Conservation (phyloP, 192 early-diverging fungal genomes). For the Dissophora ornata region DNA sequence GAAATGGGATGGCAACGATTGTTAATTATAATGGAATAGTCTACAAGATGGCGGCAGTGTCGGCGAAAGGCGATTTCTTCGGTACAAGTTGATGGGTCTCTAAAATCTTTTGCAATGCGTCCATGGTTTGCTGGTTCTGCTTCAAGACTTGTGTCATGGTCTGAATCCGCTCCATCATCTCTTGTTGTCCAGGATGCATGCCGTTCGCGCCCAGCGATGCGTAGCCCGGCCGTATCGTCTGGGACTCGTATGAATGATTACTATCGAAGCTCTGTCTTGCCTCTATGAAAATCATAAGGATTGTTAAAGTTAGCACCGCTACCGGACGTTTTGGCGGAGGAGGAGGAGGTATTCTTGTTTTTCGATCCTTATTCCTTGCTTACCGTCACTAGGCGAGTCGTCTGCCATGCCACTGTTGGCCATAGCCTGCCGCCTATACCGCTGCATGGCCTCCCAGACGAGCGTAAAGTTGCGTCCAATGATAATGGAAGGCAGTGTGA, state of each 20-base stretch:
- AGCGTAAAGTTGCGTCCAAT: slow-evolving; percentile 85
- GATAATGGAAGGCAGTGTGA: slow-evolving; percentile 86
- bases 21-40: background rate
- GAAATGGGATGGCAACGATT: background rate
- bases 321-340: no score
- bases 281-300: slow-evolving; percentile 3
- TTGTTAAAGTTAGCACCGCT: no score
- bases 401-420: slow-evolving; percentile 29
- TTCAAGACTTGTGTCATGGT: slow-evolving; percentile 50
- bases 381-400: slow-evolving; percentile 20
- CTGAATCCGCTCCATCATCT: slow-evolving; percentile 49
- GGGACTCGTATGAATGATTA: slow-evolving; percentile 46
- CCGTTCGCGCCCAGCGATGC: slow-evolving; percentile 25
- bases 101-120: slow-evolving; percentile 46
- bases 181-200: slow-evolving; percentile 32
- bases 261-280: slow-evolving; percentile 56
- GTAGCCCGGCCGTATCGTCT: slow-evolving; percentile 43
- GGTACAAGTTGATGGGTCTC: slow-evolving; percentile 44
- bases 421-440: slow-evolving; percentile 44
- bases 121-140: slow-evolving; percentile 55
- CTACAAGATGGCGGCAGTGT: slow-evolving; percentile 22
- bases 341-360: background rate
- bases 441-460: slow-evolving; percentile 82
- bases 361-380: background rate
- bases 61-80: slow-evolving; percentile 45